A percentile compares a stretch with the other conserved stretches of the same genome.
Evolutionary conservation across 805 yeast species (phyloP).

Genomic region (Aciculoconidium aculeatum): DNA sequence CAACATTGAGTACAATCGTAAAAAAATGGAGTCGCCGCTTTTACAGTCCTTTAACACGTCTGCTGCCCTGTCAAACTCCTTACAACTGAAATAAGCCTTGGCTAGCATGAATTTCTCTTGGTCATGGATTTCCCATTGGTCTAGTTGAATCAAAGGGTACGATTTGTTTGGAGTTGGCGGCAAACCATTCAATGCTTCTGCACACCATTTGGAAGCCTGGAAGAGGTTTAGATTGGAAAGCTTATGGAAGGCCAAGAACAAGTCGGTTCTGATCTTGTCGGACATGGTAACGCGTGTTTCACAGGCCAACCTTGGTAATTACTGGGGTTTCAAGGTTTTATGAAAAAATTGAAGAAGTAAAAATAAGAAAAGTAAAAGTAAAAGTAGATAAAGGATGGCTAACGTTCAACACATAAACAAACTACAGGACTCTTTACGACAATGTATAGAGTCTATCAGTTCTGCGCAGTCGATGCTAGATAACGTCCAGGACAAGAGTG

Average conservation of each 20-base stretch:
- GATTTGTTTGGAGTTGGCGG: conserved; percentile 8
- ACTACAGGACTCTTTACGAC: too few species aligned
- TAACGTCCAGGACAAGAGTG: too few species aligned
- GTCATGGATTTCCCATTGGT: conserved; percentile 31
- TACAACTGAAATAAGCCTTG: conserved; percentile 67
- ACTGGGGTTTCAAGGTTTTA: too few species aligned
- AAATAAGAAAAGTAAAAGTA: too few species aligned
- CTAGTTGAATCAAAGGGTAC: conserved; percentile 10
- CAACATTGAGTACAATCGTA: conserved; percentile 62
- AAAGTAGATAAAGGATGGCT: too few species aligned
- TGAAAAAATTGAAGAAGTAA: too few species aligned
- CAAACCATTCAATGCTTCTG: conserved; percentile 73
- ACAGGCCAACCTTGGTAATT: too few species aligned
- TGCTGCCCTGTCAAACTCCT: conserved; percentile 80
- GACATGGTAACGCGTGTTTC: too few species aligned
- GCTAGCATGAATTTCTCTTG: conserved; percentile 53
- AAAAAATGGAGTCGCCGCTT: conserved; percentile 50
- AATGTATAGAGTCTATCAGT: too few species aligned
- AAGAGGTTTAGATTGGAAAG: conserved; percentile 55
- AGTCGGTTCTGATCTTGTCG: conserved; percentile 14
- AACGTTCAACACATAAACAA: too few species aligned
- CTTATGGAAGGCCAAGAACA: conserved; percentile 25
- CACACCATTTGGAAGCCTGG: conserved; percentile 75
- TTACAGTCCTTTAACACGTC: conserved; percentile 46
- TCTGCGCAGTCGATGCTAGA: too few species aligned